Percentiles rank a stretch among this genome's conserved stretches.
Evolutionary conservation across 768 basidiomycete species (phyloP).

Genomic region (Phylloporus sp.): DNA sequence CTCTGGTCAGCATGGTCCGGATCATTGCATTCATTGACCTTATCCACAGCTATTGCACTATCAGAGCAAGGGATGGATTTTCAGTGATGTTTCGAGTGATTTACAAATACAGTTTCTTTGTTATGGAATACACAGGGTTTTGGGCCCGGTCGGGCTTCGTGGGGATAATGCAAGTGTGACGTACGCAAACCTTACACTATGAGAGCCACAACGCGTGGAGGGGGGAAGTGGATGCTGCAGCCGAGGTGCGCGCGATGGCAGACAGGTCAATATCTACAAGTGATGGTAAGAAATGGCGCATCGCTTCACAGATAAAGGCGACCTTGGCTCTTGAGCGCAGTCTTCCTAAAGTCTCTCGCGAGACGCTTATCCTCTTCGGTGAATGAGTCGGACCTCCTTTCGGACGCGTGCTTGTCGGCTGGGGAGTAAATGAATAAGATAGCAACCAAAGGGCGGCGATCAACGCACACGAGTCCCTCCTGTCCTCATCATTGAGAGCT

Average conservation of each 20-base stretch:
- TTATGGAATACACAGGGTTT: conserved; percentile 2
- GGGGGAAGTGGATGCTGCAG: conserved; percentile 58
- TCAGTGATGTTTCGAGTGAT: neutral
- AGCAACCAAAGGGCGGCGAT: neutral
- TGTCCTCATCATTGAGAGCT: conserved; percentile 32
- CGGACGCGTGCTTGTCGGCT: conserved; percentile 29
- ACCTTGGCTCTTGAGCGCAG: conserved; percentile 62
- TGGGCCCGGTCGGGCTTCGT: no score
- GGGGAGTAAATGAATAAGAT: conserved; percentile 6
- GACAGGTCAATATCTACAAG: conserved; percentile 51
- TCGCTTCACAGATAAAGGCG: neutral
- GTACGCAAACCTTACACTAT: conserved; percentile 22
- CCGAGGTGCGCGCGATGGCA: conserved; percentile 79
- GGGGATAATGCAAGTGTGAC: no score
- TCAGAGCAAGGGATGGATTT: no score
- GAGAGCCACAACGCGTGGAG: conserved; percentile 4
- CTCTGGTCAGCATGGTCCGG: no score
- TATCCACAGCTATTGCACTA: no score
- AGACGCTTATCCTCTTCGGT: conserved; percentile 61
- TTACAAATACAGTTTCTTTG: conserved; percentile 20
- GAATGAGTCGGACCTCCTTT: conserved; percentile 40
- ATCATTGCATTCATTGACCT: no score
- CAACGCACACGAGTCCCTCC: conserved; percentile 17
- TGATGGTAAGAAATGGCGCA: conserved; percentile 1
- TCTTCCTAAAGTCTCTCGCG: conserved; percentile 67